Evolutionary conservation across 2,329 filamentous ascomycete species (phyloP).

Genomic region (Diplocarpon rosae): DNA sequence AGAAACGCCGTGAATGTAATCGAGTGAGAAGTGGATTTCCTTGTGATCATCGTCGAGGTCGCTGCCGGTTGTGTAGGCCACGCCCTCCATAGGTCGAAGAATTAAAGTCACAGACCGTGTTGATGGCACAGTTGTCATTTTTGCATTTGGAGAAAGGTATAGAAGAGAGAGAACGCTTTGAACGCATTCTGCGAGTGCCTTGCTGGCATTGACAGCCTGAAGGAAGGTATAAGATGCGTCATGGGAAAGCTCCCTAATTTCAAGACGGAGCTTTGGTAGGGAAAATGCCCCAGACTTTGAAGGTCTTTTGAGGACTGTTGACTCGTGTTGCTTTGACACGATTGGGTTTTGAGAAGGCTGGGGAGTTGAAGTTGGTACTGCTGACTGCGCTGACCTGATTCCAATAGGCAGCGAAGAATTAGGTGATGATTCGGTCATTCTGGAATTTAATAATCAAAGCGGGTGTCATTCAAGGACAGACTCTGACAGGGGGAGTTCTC

Average conservation of each 20-base stretch:
- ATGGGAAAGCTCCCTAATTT: slow-evolving; percentile 47
- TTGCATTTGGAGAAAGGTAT: slow-evolving; percentile 43
- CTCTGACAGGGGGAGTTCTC: no score
- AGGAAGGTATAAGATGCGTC: slow-evolving; percentile 59
- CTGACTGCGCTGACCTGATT: slow-evolving; percentile 20
- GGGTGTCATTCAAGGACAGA: no score
- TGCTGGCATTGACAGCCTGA: slow-evolving; percentile 47
- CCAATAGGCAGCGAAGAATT: slow-evolving; percentile 10
- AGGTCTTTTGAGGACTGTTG: background rate
- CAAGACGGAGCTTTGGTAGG: slow-evolving; percentile 46
- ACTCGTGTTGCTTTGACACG: background rate
- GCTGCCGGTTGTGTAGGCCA: slow-evolving; percentile 77
- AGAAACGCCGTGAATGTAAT: slow-evolving; percentile 51
- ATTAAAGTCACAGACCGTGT: slow-evolving; percentile 81
- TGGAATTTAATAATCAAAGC: background rate
- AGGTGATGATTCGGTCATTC: slow-evolving; percentile 7
- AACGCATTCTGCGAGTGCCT: slow-evolving; percentile 52
- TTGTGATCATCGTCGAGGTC: slow-evolving; percentile 80
- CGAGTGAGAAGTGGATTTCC: slow-evolving; percentile 78
- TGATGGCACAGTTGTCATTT: slow-evolving; percentile 35
- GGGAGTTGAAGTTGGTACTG: slow-evolving; percentile 10
- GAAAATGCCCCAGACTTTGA: slow-evolving; percentile 26
- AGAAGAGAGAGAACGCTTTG: slow-evolving; percentile 59
- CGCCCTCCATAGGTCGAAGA: slow-evolving; percentile 66
- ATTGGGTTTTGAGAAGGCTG: slow-evolving; percentile 3